phyloP scores from a whole-genome alignment of 2,329 filamentous ascomycete genomes.

The Escovopsis weberi region DNA sequence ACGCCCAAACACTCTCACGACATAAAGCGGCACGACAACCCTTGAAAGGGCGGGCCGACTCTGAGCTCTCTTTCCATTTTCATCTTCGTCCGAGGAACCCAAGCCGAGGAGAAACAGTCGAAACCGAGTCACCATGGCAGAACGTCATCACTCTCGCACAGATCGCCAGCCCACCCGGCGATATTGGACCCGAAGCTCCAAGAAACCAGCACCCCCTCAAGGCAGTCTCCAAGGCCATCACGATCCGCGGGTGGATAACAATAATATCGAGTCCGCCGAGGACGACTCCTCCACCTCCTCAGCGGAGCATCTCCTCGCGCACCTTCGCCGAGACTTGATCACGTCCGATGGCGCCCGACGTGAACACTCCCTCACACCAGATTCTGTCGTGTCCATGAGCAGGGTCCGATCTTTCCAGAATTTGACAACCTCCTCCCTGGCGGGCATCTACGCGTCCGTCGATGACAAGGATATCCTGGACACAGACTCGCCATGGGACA shows the following conservation, averaged over 20 bases:
- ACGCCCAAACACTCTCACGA: too few relatives aligned
- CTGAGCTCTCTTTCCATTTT: too few relatives aligned
- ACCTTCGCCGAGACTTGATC: slow-evolving; percentile 15
- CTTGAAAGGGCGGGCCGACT: too few relatives aligned
- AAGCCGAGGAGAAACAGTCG: too few relatives aligned
- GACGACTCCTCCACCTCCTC: slow-evolving; percentile 13
- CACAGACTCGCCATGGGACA: slow-evolving; percentile 62
- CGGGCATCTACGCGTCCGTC: slow-evolving; percentile 73
- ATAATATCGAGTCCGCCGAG: slow-evolving; percentile 4
- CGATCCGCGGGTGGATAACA: not conserved
- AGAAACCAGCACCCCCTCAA: slow-evolving; percentile 29
- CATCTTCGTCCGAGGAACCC: too few relatives aligned
- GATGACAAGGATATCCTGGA: slow-evolving; percentile 24
- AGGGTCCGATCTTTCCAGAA: slow-evolving; percentile 71
- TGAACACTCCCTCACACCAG: slow-evolving; percentile 24
- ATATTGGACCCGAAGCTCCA: slow-evolving; percentile 47
- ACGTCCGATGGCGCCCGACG: slow-evolving; percentile 25
- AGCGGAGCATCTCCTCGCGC: slow-evolving; percentile 7
- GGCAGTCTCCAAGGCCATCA: slow-evolving; percentile 17
- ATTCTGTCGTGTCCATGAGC: slow-evolving; percentile 30
- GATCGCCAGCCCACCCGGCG: slow-evolving; percentile 54
- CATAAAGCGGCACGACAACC: too few relatives aligned
- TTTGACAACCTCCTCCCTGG: slow-evolving; percentile 66
- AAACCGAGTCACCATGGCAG: slow-evolving; percentile 17
- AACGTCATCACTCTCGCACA: slow-evolving; percentile 39